phyloP scores from a whole-genome alignment of 371 early-diverging fungal species.

The Apophysomyces trapeziformis region DNA sequence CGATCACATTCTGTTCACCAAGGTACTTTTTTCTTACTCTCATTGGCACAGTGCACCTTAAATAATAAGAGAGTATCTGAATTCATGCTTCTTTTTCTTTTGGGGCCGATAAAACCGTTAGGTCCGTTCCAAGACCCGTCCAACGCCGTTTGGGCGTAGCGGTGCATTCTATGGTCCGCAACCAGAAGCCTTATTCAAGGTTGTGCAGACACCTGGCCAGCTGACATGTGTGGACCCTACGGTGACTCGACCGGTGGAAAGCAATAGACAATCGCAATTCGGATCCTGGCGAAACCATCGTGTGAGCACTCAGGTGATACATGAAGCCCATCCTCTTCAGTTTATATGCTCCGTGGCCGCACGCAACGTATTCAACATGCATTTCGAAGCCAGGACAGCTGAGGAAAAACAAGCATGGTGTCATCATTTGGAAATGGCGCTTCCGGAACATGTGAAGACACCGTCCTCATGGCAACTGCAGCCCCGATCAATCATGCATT shows the following conservation, averaged over 20 bases:
- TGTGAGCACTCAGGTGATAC: background rate
- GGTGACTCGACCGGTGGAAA: conserved; percentile 9
- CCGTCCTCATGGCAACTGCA: conserved; percentile 4
- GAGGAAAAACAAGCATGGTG: conserved; percentile 40
- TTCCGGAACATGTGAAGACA: conserved; percentile 13
- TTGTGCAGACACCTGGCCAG: conserved; percentile 29
- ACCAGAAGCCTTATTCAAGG: conserved; percentile 28
- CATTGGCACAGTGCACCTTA: background rate
- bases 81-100: too few relatives aligned
- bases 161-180: conserved; percentile 25
- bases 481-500: background rate
- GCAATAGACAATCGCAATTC: background rate
- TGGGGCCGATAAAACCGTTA: background rate
- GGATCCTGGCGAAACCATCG: background rate
- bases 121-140: conserved; percentile 13
- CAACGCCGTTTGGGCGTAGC: background rate
- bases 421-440: conserved; percentile 26
- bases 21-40: conserved; percentile 22
- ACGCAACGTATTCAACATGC: conserved; percentile 24
- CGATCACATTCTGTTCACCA: conserved; percentile 44
- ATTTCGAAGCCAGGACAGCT: conserved; percentile 30
- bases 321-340: conserved; percentile 35
- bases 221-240: conserved; percentile 29
- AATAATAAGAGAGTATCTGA: background rate
- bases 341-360: conserved; percentile 40